Percentiles rank a stretch among this genome's conserved stretches.
phyloP scores from a whole-genome alignment of 2,329 filamentous ascomycete species.

The Ascosphaera aggregata region DNA sequence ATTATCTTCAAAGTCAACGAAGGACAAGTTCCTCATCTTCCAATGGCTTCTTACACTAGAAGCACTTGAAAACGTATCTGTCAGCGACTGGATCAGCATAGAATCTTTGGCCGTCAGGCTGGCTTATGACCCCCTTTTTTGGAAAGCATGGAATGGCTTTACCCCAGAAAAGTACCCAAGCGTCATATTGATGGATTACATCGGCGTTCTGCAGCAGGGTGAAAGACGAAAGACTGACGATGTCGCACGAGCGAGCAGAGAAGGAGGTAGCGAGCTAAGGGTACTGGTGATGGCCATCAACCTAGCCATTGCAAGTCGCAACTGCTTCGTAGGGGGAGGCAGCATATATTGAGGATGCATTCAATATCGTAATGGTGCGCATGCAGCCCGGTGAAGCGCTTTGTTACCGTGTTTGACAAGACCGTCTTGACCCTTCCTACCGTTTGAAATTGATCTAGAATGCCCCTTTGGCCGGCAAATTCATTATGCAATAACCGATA shows the following conservation, averaged over 20 bases:
- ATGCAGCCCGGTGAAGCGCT: too few relatives aligned
- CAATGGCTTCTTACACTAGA: constrained; percentile 6
- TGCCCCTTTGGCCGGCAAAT: too few relatives aligned
- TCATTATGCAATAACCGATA: too few relatives aligned
- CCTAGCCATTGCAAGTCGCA: constrained; percentile 3
- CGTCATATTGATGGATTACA: constrained; percentile 6
- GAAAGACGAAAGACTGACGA: neutral
- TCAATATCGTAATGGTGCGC: too few relatives aligned
- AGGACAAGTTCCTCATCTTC: constrained; percentile 5
- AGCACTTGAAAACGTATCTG: constrained; percentile 1
- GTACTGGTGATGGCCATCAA: constrained; percentile 6
- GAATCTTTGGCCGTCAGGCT: constrained; percentile 3
- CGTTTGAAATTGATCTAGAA: too few relatives aligned
- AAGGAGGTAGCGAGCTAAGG: constrained; percentile 2
- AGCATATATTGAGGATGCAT: constrained; percentile 1
- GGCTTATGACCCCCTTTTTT: constrained; percentile 3
- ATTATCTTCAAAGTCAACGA: constrained; percentile 2
- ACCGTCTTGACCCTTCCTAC: too few relatives aligned
- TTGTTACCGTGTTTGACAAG: too few relatives aligned
- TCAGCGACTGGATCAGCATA: constrained; percentile 2
- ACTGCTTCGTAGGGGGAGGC: constrained; percentile 4
- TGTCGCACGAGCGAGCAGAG: neutral
- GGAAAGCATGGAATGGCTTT: constrained; percentile 3
- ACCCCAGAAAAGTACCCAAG: constrained; percentile 4
- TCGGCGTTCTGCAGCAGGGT: constrained; percentile 2